Base-by-base conservation (phyloP, 148 eudicot genomes). In the Cornus kousa region DNA sequence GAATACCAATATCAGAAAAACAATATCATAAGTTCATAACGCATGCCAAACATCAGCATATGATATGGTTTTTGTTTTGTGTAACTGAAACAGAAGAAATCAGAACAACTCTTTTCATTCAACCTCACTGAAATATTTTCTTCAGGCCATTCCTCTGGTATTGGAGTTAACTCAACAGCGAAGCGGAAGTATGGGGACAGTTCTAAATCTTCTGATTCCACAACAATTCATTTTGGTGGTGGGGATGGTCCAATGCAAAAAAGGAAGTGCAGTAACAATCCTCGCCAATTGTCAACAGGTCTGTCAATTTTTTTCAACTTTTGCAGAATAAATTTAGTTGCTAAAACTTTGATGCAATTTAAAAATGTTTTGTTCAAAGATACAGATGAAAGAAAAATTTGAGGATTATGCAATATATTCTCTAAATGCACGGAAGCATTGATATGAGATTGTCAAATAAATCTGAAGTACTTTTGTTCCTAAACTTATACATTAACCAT, bases 151-250 rank as follows among this genome's bases (percentile, higher is more conserved):
- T 62, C 72, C 71, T 28, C 59, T 17, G 40, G 73, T 68, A 32
- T 5, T 57, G 80, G 75, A 33, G 74, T n/a, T 66, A 73, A 73
- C 68, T 46, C 77, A n/a, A 48, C 50, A 2, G 82, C 78, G 81
- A 88, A 88, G 80, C 74, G 80, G 76, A 85, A 85, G 77, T 66
- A 53, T 67, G 33, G 48, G 31, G 68, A 80, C n/a, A 72, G 67
- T 43, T 79, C 83, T 66, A 14, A 53, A 4, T 37, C 32, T 2
- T 78, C 64, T 53, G 43, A 55, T 7, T 39, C 33, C n/a, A 23
- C 77, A 46, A 43, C 40, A 2, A 23, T 50, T 69, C 4, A 40
- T 75, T 28, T 40, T 50, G 73, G 35, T 35, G 46, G 12, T 28
- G 23, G 55, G 33, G 74, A 77, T 73, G 72, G 66, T 55, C 39